phyloP scores from a whole-genome alignment of 805 yeast genomes.

The Myxozyma vanderwaltii region DNA sequence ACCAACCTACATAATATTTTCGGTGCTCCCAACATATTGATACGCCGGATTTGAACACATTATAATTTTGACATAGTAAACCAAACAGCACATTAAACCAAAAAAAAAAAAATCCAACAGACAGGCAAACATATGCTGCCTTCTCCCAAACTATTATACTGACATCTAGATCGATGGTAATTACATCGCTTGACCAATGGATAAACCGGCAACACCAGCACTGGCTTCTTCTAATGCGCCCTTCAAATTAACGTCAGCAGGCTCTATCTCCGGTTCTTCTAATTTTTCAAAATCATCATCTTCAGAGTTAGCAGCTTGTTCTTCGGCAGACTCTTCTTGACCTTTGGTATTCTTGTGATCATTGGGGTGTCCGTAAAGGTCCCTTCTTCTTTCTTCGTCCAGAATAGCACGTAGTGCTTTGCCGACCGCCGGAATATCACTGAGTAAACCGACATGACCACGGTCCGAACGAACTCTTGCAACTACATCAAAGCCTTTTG shows the following conservation, averaged over 20 bases:
- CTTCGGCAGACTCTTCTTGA: not conserved
- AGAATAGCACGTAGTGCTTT: constrained; percentile 66
- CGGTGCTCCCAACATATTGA: too few relatives aligned
- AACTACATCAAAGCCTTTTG: constrained; percentile 69
- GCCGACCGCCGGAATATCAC: constrained; percentile 72
- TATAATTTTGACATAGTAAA: too few relatives aligned
- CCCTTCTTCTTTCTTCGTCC: constrained; percentile 42
- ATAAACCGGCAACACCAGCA: not conserved
- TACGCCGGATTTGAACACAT: too few relatives aligned
- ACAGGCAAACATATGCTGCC: too few relatives aligned
- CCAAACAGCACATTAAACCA: not conserved
- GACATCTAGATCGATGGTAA: too few relatives aligned
- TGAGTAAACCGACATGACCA: constrained; percentile 81
- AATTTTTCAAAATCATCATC: not conserved
- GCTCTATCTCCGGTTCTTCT: not conserved
- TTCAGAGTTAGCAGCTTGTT: not conserved
- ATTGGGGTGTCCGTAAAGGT: not conserved
- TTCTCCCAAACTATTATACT: too few relatives aligned
- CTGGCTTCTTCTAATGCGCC: not conserved
- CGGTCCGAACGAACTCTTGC: constrained; percentile 63
- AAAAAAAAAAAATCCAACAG: not conserved
- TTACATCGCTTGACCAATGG: not conserved
- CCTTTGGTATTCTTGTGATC: not conserved
- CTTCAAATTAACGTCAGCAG: not conserved
- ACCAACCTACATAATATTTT: too few relatives aligned